These are phyloP conservation scores for Acaromyces ingoldii DNA, from an alignment of 1,284 basidiomycete species.

Conservation along the genomic window DNA sequence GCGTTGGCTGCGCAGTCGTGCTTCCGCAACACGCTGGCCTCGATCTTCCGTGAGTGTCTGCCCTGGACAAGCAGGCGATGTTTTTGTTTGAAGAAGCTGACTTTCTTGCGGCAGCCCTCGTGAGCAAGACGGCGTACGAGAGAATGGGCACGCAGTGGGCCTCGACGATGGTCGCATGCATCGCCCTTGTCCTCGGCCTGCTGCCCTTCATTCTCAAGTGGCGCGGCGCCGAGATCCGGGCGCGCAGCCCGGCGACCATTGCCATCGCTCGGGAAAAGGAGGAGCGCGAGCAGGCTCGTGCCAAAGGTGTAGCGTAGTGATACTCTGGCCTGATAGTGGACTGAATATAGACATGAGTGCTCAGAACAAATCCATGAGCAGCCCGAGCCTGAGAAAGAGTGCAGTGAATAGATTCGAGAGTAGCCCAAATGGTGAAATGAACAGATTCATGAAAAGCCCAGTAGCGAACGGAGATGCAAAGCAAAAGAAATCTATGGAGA, in stretches of 20 bases:
- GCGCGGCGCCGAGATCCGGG: neutral
- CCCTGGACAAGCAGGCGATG: too few species aligned
- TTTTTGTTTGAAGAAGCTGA: too few species aligned
- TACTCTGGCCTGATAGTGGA: too few species aligned
- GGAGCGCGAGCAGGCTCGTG: too few species aligned
- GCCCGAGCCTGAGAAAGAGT: too few species aligned
- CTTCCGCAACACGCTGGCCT: slow-evolving; percentile 34
- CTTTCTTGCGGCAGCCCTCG: too few species aligned
- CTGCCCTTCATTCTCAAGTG: slow-evolving; percentile 3
- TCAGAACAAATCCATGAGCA: too few species aligned
- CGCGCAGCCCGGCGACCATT: neutral
- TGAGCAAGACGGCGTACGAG: neutral
- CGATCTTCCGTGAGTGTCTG: slow-evolving; percentile 12
- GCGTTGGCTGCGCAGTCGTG: slow-evolving; percentile 37
- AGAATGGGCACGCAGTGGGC: neutral
- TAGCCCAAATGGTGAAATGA: too few species aligned
- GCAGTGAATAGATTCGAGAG: too few species aligned
- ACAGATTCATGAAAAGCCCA: slow-evolving; percentile 4
- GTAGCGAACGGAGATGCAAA: neutral
- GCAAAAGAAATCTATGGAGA: too few species aligned
- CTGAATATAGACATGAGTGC: too few species aligned
- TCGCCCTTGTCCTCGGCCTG: neutral
- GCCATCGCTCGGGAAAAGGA: neutral
- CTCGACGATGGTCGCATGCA: neutral
- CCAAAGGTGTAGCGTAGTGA: too few species aligned